These are phyloP conservation scores for Sclerotinia trifoliorum DNA, from an alignment of 2,329 filamentous ascomycete genomes.

Conservation along the genomic window DNA sequence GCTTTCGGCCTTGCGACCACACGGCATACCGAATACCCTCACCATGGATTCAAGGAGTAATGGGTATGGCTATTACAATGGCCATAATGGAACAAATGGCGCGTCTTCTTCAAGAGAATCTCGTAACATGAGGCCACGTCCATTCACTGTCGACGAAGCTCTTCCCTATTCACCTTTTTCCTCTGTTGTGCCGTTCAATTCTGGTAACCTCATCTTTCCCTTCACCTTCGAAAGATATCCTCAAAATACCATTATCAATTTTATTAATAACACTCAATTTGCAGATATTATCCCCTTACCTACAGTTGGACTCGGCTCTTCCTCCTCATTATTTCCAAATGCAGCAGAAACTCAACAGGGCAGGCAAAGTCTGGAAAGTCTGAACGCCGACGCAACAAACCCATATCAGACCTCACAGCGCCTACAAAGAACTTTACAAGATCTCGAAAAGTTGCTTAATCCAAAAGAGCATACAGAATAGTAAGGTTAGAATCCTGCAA, in stretches of 20 bases:
- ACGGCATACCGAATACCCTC: background rate
- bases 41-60: slow-evolving; percentile 17
- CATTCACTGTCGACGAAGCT: slow-evolving; percentile 70
- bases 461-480: slow-evolving; percentile 67
- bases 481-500: slow-evolving; percentile 29
- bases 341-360: slow-evolving; percentile 54
- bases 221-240: slow-evolving; percentile 4
- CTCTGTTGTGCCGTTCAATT: slow-evolving; percentile 74
- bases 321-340: slow-evolving; percentile 50
- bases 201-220: slow-evolving; percentile 51
- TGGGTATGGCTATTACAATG: slow-evolving; percentile 15
- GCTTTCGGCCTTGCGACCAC: slow-evolving; percentile 9
- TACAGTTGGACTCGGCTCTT: slow-evolving; percentile 54
- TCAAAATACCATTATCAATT: slow-evolving; percentile 16
- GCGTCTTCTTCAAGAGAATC: background rate
- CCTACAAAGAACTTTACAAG: slow-evolving; percentile 68
- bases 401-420: slow-evolving; percentile 60
- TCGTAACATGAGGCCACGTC: slow-evolving; percentile 37
- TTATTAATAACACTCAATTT: slow-evolving; percentile 28
- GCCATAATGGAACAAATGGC: slow-evolving; percentile 8
- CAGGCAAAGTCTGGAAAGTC: slow-evolving; percentile 56
- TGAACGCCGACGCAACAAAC: slow-evolving; percentile 68
- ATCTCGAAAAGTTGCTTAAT: slow-evolving; percentile 72
- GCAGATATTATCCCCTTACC: slow-evolving; percentile 66
- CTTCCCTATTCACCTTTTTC: slow-evolving; percentile 81